Percentiles rank a stretch among this genome's conserved stretches.
These are phyloP conservation scores for Triticum urartu DNA, from an alignment of 176 grass and related monocot genomes.

Conservation along the genomic window DNA sequence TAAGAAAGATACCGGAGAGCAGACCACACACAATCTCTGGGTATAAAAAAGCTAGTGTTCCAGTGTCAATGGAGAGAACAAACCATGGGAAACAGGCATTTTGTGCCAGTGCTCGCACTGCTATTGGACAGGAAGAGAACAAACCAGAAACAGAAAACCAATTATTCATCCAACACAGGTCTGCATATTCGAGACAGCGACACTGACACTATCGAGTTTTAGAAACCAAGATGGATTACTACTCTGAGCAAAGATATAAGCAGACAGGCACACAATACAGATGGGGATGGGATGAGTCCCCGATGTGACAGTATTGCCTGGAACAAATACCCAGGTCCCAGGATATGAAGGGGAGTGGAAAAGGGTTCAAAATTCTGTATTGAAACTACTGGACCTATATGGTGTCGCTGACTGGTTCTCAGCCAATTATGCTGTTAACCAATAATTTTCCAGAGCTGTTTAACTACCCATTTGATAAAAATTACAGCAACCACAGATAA, in stretches of 20 bases:
- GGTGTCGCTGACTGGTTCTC: background rate
- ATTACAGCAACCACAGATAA: background rate
- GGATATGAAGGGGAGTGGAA: background rate
- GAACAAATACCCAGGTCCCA: background rate
- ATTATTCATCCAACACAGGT: background rate
- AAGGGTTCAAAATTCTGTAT: background rate
- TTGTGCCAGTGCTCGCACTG: background rate
- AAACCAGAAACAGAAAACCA: slow-evolving; percentile 9
- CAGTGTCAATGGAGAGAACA: background rate
- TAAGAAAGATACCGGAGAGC: slow-evolving; percentile 5
- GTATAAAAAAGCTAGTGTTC: background rate
- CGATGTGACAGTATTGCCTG: background rate
- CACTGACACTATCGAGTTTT: background rate
- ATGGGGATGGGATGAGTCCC: background rate
- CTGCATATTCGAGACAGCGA: background rate
- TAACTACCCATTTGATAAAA: background rate
- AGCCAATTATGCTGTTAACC: background rate
- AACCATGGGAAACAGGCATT: slow-evolving; percentile 11
- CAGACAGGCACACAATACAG: background rate
- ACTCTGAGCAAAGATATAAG: background rate
- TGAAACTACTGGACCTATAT: background rate
- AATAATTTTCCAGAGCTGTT: background rate
- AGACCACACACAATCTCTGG: background rate
- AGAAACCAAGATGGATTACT: background rate
- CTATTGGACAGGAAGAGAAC: background rate